Percentiles rank a stretch among this genome's conserved stretches.
These are phyloP conservation scores for Penicillium odoratum DNA, from an alignment of 495 filamentous ascomycete genomes.

Conservation along the genomic window DNA sequence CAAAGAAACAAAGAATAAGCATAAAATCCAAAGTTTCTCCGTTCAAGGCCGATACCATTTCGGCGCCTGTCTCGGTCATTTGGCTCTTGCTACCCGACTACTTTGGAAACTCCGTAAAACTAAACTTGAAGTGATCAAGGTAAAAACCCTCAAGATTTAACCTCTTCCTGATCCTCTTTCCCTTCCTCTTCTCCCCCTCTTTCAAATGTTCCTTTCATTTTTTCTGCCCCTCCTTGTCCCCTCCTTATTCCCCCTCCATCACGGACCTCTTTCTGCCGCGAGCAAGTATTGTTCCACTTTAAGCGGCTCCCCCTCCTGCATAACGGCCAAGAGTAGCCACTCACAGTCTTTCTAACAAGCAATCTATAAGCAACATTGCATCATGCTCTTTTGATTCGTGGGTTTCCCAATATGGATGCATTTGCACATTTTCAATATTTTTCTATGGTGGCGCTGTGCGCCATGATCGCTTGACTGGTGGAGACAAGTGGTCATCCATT, in stretches of 20 bases:
- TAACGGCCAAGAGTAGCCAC: constrained; percentile 21
- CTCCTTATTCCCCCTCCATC: constrained; percentile 1
- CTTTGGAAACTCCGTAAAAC: background rate
- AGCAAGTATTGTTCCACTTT: constrained; percentile 5
- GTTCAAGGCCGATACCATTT: constrained; percentile 4
- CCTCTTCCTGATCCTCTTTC: background rate
- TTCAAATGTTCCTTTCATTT: background rate
- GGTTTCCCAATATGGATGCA: constrained; percentile 11
- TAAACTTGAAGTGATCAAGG: too few relatives aligned
- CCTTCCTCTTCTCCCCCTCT: background rate
- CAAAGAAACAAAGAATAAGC: background rate
- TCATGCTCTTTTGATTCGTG: constrained; percentile 15
- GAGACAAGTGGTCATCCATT: constrained; percentile 18
- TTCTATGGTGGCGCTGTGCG: constrained; percentile 14
- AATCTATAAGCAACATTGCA: constrained; percentile 21
- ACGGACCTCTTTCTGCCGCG: constrained; percentile 17
- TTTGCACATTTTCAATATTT: constrained; percentile 26
- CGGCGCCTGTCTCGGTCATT: constrained; percentile 25
- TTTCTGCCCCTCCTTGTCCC: constrained; percentile 1
- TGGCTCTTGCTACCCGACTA: constrained; percentile 1
- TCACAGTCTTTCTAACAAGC: constrained; percentile 26
- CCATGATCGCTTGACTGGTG: constrained; percentile 23
- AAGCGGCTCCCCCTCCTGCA: constrained; percentile 25
- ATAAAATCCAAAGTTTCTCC: background rate
- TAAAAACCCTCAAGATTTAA: too few relatives aligned